Evolutionary conservation across 306 rosid genomes (phyloP).

Genomic region (Cotoneaster glaucophyllus): DNA sequence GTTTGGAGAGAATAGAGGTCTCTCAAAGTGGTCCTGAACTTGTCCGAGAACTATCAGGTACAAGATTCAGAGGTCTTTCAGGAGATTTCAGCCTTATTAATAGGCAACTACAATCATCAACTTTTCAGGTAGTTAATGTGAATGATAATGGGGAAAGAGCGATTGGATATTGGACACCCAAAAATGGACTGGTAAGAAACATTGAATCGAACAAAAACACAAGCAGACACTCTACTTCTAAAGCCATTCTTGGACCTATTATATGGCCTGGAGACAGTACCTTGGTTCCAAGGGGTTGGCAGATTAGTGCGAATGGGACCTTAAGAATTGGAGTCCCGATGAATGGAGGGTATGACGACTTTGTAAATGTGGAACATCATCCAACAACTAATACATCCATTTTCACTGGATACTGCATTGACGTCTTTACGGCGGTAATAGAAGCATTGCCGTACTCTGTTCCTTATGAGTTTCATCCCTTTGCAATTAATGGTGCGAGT

Average conservation of each 20-base stretch:
- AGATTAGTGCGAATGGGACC: slow-evolving; percentile 34
- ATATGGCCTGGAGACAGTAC: slow-evolving; percentile 37
- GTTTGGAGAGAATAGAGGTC: slow-evolving; percentile 26
- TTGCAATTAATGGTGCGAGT: slow-evolving; percentile 15
- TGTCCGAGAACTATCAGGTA: slow-evolving; percentile 18
- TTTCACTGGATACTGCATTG: slow-evolving; percentile 45
- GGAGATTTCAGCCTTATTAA: slow-evolving; percentile 18
- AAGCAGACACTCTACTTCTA: slow-evolving; percentile 5
- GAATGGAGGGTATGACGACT: slow-evolving; percentile 14
- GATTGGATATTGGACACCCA: slow-evolving; percentile 46
- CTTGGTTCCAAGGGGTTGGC: slow-evolving; percentile 39
- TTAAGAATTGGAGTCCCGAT: slow-evolving; percentile 36
- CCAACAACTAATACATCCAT: background rate
- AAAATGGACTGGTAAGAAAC: slow-evolving; percentile 20
- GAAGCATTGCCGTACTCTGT: slow-evolving; percentile 33
- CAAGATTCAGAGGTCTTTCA: slow-evolving; percentile 14
- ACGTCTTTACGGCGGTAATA: slow-evolving; percentile 37
- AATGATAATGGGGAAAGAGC: slow-evolving; percentile 18
- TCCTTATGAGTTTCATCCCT: slow-evolving; percentile 36
- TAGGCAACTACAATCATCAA: slow-evolving; percentile 6
- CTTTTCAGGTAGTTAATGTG: slow-evolving; percentile 30
- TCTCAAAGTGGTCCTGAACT: slow-evolving; percentile 34
- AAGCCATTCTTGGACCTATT: background rate
- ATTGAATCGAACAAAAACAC: background rate
- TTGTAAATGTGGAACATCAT: slow-evolving; percentile 15